These are phyloP conservation scores for Bjerkandera adusta DNA, from an alignment of 1,284 basidiomycete species.

Conservation along the genomic window DNA sequence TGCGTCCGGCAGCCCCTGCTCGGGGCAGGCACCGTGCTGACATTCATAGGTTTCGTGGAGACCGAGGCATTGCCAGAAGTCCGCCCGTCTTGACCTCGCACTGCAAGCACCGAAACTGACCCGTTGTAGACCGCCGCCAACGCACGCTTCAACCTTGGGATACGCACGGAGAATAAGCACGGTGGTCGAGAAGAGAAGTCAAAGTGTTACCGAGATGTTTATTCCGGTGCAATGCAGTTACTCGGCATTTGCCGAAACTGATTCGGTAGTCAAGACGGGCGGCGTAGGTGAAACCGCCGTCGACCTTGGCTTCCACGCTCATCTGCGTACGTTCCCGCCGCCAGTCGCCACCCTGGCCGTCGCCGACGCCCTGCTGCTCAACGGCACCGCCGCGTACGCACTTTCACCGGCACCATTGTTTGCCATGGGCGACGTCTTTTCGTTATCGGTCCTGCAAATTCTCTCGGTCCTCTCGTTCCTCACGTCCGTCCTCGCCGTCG, in stretches of 20 bases:
- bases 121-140: too few species aligned
- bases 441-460: constrained; percentile 32
- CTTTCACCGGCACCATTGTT: constrained; percentile 5
- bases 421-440: constrained; percentile 31
- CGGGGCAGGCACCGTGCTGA: too few species aligned
- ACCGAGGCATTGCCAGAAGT: too few species aligned
- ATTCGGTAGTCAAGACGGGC: constrained; percentile 10
- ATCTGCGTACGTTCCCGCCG: neutral
- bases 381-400: constrained; percentile 11
- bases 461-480: constrained; percentile 32
- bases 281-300: constrained; percentile 1
- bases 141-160: too few species aligned
- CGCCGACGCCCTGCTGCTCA: constrained; percentile 6
- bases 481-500: constrained; percentile 30
- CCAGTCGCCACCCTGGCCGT: constrained; percentile 9
- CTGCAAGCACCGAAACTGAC: too few species aligned
- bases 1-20: too few species aligned
- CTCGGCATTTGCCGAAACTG: constrained; percentile 5
- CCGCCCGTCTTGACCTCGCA: too few species aligned
- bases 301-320: neutral
- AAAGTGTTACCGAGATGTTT: too few species aligned
- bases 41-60: too few species aligned
- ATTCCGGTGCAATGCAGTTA: too few species aligned
- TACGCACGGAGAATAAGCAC: too few species aligned
- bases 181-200: too few species aligned